Base-by-base conservation (phyloP, 2,329 filamentous ascomycete species). In the Talaromyces rugulosus region DNA sequence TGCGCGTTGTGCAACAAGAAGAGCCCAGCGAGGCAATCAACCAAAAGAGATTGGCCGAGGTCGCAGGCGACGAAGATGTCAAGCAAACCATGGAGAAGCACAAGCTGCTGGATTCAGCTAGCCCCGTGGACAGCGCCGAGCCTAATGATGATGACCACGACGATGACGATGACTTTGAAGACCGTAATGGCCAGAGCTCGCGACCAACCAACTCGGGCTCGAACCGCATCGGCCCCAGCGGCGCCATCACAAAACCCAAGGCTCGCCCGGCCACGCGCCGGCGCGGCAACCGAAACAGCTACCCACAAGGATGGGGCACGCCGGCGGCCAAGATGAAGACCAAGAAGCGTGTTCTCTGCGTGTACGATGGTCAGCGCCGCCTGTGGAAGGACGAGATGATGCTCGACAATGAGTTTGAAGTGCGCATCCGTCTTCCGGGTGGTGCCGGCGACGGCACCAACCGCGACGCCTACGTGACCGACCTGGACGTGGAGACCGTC, bases 361-460 rank as follows among this genome's bases (percentile, higher is more conserved):
- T 96, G 23, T 99, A 96, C 71, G 92, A 98, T 72, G 95, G 95
- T 0, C 84, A 84, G 16, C 87, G 93, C 59, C 88, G 94, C 50
- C 83, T 99, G 56, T 95, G 91, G 85, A 98, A 98, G 81, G 95
- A 99, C 73, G 95, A 99, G 78, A 95, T 98, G 92, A 96, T 97
- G 92, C 87, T 99, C 56, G 92, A 93, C 68, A 92, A 90, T 16
- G 92, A 96, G 69, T 93, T 95, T 71, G 95, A 99, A 78, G 92
- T 98, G 42, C 91, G 94, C 71, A 83, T 96, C 75, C 87, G 87
- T 75, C 83, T 97, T 18, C 85, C 85, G 28, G 89, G 91, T 71
- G 86, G 86, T 71, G 86, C 88, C 68, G 83, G 85, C 1, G 96
- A 96, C 73, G 89, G 96, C 42, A 97, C 93, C 11, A 93, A 96